Evolutionary conservation across 108 stramenopile species (phyloP), one percentile per base, ranked within the genome.

Genomic region (Cyclostephanos tholiformis): DNA sequence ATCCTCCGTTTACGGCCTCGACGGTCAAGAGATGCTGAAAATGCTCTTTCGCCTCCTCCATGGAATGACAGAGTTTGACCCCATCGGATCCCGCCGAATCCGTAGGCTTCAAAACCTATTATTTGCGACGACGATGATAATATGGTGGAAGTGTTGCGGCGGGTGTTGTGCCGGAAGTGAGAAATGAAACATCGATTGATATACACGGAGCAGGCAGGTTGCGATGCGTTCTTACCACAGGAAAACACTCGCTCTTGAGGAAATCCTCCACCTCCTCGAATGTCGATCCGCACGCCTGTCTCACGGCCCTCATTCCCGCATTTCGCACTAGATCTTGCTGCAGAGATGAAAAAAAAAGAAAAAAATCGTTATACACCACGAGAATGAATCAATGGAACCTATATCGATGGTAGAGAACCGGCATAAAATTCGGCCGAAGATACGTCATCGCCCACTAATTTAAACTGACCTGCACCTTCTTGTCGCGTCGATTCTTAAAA

Each of bases 21-120:
- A 89, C 85, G 22, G 91, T 86, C 84, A 96, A 83, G 44, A 99
- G 88, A 39, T 88, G 78, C 43, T 89, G 78, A 72, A 95, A 97
- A 56, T 97, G 96, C 20, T 84, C 87, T 59, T 88, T 89, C 7
- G 95, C 96, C 69, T 99, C 96, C 9, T 92, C 93, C 57, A 91
- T 79, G 51, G 80, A 82, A 57, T 86, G 77, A 65, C 96, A 97
- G 13, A 98, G 85, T 66, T 92, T 96, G 9, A 97, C 98, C 27
- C 94, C 97, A 71, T 99, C 98, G 23, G 88, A 89, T 16, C 97
- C 97, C 20, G 97, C 97, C 25, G 88, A 89, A 80, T 95, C 92
- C 4, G 88, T 87, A n/a, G 97, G 97, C 81, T 98, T 98, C 41
- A 98, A 81, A 39, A 98, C 61, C 61, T 62, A 38, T 14, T 1